phyloP scores from a whole-genome alignment of 768 basidiomycete species.

The Pleurotus cornucopiae region DNA sequence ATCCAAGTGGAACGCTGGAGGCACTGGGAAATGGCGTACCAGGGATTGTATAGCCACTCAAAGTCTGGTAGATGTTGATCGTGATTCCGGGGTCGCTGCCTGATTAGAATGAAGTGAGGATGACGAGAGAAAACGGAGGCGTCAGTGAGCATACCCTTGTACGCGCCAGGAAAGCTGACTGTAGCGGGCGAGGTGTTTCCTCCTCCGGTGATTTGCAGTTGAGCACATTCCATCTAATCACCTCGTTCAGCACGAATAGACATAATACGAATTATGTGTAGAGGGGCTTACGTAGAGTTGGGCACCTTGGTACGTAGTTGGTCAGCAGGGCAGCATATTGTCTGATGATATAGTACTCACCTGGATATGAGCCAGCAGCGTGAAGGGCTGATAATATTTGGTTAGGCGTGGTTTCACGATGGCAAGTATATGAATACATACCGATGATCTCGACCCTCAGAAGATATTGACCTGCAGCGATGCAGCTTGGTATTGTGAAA shows the following conservation, averaged over 20 bases:
- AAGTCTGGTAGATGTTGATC: constrained; percentile 36
- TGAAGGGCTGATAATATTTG: constrained; percentile 32
- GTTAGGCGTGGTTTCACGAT: neutral
- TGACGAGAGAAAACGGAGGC: neutral
- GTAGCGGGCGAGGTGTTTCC: constrained; percentile 37
- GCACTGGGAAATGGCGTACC: constrained; percentile 17
- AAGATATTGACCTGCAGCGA: constrained; percentile 42
- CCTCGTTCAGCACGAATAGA: too few species aligned
- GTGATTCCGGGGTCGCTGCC: constrained; percentile 43
- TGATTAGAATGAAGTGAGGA: constrained; percentile 6
- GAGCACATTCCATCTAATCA: constrained; percentile 43
- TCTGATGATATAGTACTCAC: neutral
- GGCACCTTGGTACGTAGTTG: constrained; percentile 24
- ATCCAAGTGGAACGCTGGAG: neutral
- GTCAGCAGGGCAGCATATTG: too few species aligned
- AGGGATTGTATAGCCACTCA: constrained; percentile 37
- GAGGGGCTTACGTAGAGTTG: constrained; percentile 44
- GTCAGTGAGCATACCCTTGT: constrained; percentile 28
- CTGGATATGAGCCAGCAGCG: constrained; percentile 41
- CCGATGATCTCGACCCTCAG: constrained; percentile 50
- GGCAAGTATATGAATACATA: constrained; percentile 12
- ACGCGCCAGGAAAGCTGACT: constrained; percentile 46
- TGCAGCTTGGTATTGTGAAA: constrained; percentile 42
- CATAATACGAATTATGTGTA: too few species aligned
- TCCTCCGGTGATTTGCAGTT: constrained; percentile 41